Percentiles rank a stretch among this genome's conserved stretches.
Evolutionary conservation across 768 basidiomycete genomes (phyloP).

Genomic region (Boletus rufocinnamomeus): DNA sequence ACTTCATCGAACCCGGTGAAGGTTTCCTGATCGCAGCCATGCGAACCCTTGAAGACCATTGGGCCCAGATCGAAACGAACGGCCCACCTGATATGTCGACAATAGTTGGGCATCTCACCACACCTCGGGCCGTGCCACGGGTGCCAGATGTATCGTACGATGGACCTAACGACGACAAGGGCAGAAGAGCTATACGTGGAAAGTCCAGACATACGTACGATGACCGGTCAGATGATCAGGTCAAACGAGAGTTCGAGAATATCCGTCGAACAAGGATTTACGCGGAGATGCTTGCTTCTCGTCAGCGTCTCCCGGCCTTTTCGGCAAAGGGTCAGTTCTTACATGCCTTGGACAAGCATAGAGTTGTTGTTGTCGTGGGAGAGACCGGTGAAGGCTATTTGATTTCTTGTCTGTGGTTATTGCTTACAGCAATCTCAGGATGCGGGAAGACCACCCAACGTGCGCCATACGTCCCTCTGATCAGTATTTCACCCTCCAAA

Average conservation of each 20-base stretch:
- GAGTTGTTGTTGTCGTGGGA: conserved; percentile 84
- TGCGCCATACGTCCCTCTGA: conserved; percentile 32
- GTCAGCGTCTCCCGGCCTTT: conserved; percentile 78
- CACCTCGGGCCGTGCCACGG: conserved; percentile 14
- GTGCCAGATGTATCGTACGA: conserved; percentile 19
- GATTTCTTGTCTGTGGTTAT: neutral
- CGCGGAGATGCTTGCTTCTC: conserved; percentile 50
- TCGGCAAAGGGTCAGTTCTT: conserved; percentile 64
- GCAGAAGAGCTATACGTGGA: neutral
- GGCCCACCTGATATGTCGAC: conserved; percentile 76
- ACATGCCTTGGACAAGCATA: conserved; percentile 51
- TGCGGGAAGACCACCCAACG: conserved; percentile 92
- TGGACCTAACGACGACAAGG: neutral
- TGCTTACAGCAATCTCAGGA: conserved; percentile 42
- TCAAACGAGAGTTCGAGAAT: conserved; percentile 54
- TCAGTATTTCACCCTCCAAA: neutral
- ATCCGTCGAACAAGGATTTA: conserved; percentile 52
- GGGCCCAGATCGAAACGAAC: conserved; percentile 63
- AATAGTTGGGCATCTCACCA: conserved; percentile 49
- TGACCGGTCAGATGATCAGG: conserved; percentile 46
- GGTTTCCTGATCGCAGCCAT: conserved; percentile 73
- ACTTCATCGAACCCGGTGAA: conserved; percentile 65
- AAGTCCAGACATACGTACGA: conserved; percentile 33
- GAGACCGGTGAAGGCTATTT: conserved; percentile 65
- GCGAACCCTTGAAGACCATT: conserved; percentile 69